These are phyloP conservation scores for Tephrocybe sp. DNA, from an alignment of 768 basidiomycete genomes.

Conservation along the genomic window DNA sequence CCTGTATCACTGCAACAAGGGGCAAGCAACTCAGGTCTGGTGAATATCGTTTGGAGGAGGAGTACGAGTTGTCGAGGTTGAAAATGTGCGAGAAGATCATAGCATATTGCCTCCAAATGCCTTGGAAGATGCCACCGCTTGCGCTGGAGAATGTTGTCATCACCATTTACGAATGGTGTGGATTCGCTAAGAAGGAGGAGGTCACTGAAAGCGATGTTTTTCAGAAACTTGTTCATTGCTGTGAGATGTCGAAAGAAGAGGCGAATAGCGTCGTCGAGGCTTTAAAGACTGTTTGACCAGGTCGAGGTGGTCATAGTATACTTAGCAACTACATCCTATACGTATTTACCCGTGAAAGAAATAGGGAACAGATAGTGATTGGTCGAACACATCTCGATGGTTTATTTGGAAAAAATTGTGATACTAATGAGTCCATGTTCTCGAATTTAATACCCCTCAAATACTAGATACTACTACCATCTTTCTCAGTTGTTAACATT, in stretches of 20 bases:
- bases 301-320: not conserved
- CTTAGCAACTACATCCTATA: too few species aligned
- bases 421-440: too few species aligned
- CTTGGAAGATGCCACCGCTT: constrained; percentile 12
- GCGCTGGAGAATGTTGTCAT: constrained; percentile 16
- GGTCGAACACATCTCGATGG: too few species aligned
- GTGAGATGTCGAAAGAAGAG: constrained; percentile 16
- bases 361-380: not conserved
- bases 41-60: constrained; percentile 16
- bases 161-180: constrained; percentile 11
- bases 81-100: constrained; percentile 18
- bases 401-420: not conserved
- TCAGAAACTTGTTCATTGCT: constrained; percentile 8
- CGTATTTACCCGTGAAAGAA: too few species aligned
- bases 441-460: too few species aligned
- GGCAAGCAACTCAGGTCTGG: constrained; percentile 19
- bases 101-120: constrained; percentile 4
- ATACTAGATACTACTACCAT: not conserved
- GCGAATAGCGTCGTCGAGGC: constrained; percentile 3
- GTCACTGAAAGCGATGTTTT: constrained; percentile 9
- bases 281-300: constrained; percentile 1
- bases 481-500: not conserved
- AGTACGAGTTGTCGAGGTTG: constrained; percentile 30
- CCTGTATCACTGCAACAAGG: constrained; percentile 34
- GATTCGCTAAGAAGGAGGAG: not conserved